Evolutionary conservation across 331 rosid species (phyloP), one percentile per base, ranked within the genome.

Genomic region (Malus hybrid): DNA sequence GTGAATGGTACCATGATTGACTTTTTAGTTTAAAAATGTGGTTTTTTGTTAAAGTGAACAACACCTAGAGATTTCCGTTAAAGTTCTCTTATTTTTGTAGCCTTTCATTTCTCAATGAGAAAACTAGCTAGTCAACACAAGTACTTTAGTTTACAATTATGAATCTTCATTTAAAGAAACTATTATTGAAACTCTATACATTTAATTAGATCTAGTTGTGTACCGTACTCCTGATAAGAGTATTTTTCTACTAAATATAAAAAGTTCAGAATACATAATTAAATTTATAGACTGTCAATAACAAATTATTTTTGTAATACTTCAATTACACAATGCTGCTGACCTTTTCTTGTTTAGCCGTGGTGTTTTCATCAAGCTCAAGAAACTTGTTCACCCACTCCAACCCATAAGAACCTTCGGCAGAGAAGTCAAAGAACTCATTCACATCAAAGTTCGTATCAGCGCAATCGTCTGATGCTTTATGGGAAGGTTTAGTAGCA

Each of bases 361-460:
- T 74, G 48, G 70, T 46, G 71, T 73, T 71, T n/a, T 73, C 79
- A 42, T 90, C 88, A 14, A 80, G 77, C 55, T 88, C 87, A 19
- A 88, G 78, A 77, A 80, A 87, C 70, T 82, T 84, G 82, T 75
- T 87, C 36, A 85, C 61, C 96, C 93, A 90, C 32, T 90, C 89
- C 32, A 79, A 50, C 9, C 76, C 90, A 24, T n/a, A 77, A 1
- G 86, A 27, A 24, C 74, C 90, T 61, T 83, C 90, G 1, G 79
- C 14, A 2, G 89, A 59, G 69, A 87, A 84, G 71, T 87, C 80
- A 44, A 90, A 84, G 79, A 90, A 85, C 59, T 88, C 89, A 32
- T 85, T 69, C 27, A 84, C 84, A 61, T 87, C 84, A n/a, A 90
- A 88, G 73, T 55, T 77, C 18, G 55, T n/a, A 10, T 65, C 79